A percentile compares a stretch with the other conserved stretches of the same genome.
phyloP scores from a whole-genome alignment of 805 yeast species.

The Lipomyces yamadae region DNA sequence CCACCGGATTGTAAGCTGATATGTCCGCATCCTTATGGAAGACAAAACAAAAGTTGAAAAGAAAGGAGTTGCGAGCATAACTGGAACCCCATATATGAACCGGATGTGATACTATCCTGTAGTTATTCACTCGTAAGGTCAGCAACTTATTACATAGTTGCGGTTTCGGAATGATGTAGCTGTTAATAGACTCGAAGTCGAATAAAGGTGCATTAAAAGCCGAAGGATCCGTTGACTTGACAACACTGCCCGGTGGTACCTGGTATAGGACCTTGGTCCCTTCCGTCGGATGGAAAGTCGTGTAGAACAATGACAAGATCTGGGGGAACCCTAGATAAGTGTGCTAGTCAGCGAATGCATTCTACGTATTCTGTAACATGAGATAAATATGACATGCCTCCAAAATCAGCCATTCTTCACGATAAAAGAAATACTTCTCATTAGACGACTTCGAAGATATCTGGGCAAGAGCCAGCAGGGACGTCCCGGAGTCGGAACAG shows the following conservation, averaged over 20 bases:
- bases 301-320: conserved; percentile 84
- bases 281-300: conserved; percentile 93
- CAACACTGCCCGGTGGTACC: conserved; percentile 75
- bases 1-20: conserved; percentile 83
- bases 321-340: conserved; percentile 70
- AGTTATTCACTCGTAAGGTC: conserved; percentile 70
- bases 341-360: not conserved
- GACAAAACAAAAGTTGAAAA: conserved; percentile 90
- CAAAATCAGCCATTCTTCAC: conserved; percentile 24
- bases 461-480: not conserved
- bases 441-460: not conserved
- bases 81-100: conserved; percentile 74
- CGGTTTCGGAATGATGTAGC: conserved; percentile 92
- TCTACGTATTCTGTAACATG: not conserved
- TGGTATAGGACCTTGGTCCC: conserved; percentile 92
- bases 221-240: conserved; percentile 33
- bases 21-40: conserved; percentile 82
- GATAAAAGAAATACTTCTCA: not conserved
- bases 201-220: conserved; percentile 52
- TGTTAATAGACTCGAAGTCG: conserved; percentile 83
- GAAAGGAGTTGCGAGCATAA: conserved; percentile 90
- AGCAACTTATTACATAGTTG: conserved; percentile 83
- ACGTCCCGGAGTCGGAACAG: not conserved
- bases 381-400: conserved; percentile 16
- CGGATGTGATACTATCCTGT: conserved; percentile 83